Evolutionary conservation across 108 stramenopile species (phyloP).

Genomic region (Conticribra guillardii): DNA sequence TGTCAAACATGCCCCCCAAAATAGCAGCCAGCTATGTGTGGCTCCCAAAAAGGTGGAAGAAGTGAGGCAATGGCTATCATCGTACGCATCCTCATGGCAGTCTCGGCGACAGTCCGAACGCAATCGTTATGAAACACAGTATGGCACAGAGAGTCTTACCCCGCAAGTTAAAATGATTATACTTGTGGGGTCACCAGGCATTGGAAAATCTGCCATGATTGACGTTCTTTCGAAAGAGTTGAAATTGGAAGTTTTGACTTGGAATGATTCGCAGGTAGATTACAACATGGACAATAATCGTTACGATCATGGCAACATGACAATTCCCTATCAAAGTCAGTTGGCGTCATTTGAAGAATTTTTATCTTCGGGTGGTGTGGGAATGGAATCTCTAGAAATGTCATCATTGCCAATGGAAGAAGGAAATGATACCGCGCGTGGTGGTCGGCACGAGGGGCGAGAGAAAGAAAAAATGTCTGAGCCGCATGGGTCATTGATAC

Average conservation of each 20-base stretch:
- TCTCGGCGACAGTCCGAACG: constrained; percentile 11
- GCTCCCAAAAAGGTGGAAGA: constrained; percentile 87
- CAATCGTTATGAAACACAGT: not conserved
- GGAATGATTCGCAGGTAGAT: constrained; percentile 72
- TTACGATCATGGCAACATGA: not conserved
- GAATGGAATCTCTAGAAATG: constrained; percentile 55
- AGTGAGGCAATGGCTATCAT: constrained; percentile 57
- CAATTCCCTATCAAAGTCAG: constrained; percentile 51
- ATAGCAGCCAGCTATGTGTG: constrained; percentile 65
- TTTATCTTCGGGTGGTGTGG: constrained; percentile 58
- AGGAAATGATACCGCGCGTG: no score
- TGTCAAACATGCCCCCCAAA: constrained; percentile 65
- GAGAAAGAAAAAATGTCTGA: no score
- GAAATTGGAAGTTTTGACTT: constrained; percentile 51
- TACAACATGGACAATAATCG: constrained; percentile 10
- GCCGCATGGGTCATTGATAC: constrained; percentile 49
- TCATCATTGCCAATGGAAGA: no score
- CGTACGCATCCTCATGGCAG: constrained; percentile 4
- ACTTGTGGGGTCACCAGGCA: constrained; percentile 79
- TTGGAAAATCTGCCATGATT: constrained; percentile 78
- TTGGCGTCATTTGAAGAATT: constrained; percentile 80
- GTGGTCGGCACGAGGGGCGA: no score
- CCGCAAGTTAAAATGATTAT: constrained; percentile 57
- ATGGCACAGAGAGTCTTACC: constrained; percentile 4
- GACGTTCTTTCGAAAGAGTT: constrained; percentile 64